Base-by-base conservation (phyloP, 805 yeast genomes). In the Ogataea haglerorum region DNA sequence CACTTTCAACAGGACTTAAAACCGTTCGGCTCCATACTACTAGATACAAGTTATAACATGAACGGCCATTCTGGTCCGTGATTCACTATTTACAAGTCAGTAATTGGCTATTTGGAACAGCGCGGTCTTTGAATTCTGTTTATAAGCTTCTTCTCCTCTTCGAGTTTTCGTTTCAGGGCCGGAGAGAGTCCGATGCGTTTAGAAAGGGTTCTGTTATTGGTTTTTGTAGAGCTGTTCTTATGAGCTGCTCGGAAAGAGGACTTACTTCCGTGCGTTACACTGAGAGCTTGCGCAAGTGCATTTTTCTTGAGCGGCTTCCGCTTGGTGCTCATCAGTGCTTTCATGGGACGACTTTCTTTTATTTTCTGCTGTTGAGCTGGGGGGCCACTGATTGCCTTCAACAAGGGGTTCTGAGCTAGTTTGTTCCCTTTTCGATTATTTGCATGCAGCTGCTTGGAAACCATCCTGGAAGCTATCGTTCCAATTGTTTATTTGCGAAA, bases 131-230 rank as follows among this genome's bases (percentile, higher is more conserved):
- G 21, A 19, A 31, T 38, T 38, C 41, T 31, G 16, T 38, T 38
- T 8, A 38, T 16, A n/a, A 38, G 22, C 16, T 38, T 38, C n/a
- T 14, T 19, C 18, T 31, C 31, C 15, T 38, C 22, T 31, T 26
- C 32, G n/a, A 22, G n/a, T 14, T 24, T 16, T 5, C n/a, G 33
- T 15, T 26, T 26, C 10, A 32, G 36, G 16, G 16, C 30, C 10
- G 25, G 29, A 10, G 35, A 29, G 15, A 25, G 34, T n/a, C 40
- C 40, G n/a, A 36, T 18, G 18, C 40, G 21, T 8, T 21, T 27
- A 9, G 31, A 14, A 27, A 36, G 24, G 12, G 27, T 29, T 6
- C 25, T 22, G 19, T 17, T 9, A 18, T 10, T 17, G 10, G 23
- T 5, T 5, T 17, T 22, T 16, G 12, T 18, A 13, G 34, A 15